A percentile compares a stretch with the other conserved stretches of the same genome.
Evolutionary conservation across 2,329 filamentous ascomycete genomes (phyloP).

Genomic region (Chaetomiaceae sp.): DNA sequence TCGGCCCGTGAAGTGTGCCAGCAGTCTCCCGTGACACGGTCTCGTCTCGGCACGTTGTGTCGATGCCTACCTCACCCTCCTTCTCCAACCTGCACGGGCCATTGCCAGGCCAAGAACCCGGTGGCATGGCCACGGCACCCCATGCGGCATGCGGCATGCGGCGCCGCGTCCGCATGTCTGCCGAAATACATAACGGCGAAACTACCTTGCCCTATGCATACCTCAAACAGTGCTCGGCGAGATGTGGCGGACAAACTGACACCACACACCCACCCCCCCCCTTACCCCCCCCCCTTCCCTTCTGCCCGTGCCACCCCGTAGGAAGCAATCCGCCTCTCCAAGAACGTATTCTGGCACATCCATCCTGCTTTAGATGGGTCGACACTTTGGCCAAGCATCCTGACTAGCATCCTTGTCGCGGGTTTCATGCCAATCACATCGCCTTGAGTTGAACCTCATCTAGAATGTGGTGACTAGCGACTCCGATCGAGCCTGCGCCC

Average conservation of each 20-base stretch:
- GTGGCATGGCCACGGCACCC: background rate
- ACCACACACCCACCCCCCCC: background rate
- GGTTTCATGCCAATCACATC: constrained; percentile 5
- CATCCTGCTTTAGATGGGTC: background rate
- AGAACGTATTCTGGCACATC: background rate
- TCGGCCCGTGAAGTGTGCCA: no score
- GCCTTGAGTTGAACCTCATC: no score
- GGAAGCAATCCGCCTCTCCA: background rate
- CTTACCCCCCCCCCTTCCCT: no score
- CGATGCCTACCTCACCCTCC: background rate
- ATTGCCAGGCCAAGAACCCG: background rate
- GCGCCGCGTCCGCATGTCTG: background rate
- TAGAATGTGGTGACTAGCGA: no score
- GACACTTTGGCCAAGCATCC: constrained; percentile 1
- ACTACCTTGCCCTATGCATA: no score
- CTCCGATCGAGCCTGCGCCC: constrained; percentile 7
- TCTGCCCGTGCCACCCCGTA: constrained; percentile 3
- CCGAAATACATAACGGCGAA: background rate
- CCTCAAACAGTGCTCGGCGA: no score
- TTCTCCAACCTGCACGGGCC: background rate
- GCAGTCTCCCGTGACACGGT: background rate
- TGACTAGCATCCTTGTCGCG: background rate
- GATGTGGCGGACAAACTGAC: no score
- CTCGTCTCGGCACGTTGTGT: no score
- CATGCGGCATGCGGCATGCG: background rate